These are phyloP conservation scores for Termitomyces sp. DNA, from an alignment of 768 basidiomycete species.

Conservation along the genomic window DNA sequence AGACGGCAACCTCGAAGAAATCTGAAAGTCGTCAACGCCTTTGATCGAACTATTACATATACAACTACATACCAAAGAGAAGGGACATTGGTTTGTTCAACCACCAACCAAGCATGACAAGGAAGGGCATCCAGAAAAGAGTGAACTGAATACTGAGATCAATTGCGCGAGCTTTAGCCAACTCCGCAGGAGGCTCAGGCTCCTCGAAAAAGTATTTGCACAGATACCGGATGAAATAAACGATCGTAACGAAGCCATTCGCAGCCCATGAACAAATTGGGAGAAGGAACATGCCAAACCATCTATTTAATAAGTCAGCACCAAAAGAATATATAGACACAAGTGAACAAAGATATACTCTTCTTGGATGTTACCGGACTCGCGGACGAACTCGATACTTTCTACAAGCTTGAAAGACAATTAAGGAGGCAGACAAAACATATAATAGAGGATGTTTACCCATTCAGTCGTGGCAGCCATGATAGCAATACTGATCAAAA, in stretches of 20 bases:
- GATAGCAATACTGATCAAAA: conserved; percentile 46
- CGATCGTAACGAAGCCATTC: conserved; percentile 56
- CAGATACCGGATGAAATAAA: conserved; percentile 46
- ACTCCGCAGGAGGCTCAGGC: conserved; percentile 41
- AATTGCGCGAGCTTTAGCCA: conserved; percentile 66
- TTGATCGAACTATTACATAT: not conserved
- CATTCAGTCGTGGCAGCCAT: conserved; percentile 71
- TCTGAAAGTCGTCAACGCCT: conserved; percentile 31
- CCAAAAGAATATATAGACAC: not conserved
- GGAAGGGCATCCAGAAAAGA: conserved; percentile 74
- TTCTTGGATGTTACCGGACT: conserved; percentile 33
- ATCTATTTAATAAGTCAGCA: conserved; percentile 29
- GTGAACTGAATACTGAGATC: conserved; percentile 76
- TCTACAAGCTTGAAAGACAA: conserved; percentile 50
- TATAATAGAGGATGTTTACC: conserved; percentile 25
- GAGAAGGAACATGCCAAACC: conserved; percentile 69
- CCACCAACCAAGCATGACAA: conserved; percentile 69
- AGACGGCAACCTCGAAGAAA: conserved; percentile 58
- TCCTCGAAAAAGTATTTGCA: conserved; percentile 33
- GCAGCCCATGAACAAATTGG: conserved; percentile 72
- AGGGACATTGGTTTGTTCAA: conserved; percentile 50
- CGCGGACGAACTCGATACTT: conserved; percentile 51
- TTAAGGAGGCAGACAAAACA: conserved; percentile 39
- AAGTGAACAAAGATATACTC: conserved; percentile 33
- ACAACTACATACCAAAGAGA: conserved; percentile 51